Conservation (phyloP, 768 basidiomycete genomes). For the Punctularia strigosozonata region DNA sequence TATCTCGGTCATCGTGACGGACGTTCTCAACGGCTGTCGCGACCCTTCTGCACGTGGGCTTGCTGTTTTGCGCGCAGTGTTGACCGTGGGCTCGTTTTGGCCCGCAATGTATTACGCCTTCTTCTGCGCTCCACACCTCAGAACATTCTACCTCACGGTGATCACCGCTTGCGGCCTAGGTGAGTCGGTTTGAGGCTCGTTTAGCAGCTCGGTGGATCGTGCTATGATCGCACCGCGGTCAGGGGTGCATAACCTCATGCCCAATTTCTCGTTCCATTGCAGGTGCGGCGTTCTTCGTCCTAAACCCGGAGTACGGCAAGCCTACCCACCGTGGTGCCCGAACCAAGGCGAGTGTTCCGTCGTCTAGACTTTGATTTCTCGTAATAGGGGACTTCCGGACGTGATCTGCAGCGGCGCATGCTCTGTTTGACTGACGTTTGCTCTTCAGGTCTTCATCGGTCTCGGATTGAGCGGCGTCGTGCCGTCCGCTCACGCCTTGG, state of each 20-base stretch:
- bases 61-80: constrained; percentile 21
- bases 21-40: constrained; percentile 3
- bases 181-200: too few species aligned
- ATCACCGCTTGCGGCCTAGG: constrained; percentile 46
- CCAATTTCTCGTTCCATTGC: constrained; percentile 6
- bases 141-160: constrained; percentile 39
- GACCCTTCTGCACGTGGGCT: constrained; percentile 1
- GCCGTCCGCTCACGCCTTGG: constrained; percentile 55
- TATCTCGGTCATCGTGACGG: too few species aligned
- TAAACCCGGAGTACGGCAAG: constrained; percentile 67
- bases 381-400: too few species aligned
- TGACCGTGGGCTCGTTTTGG: constrained; percentile 70
- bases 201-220: too few species aligned
- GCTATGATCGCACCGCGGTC: too few species aligned
- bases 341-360: too few species aligned
- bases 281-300: constrained; percentile 67
- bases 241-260: constrained; percentile 1
- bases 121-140: constrained; percentile 47
- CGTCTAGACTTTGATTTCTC: too few species aligned
- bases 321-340: constrained; percentile 67
- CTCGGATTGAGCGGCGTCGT: constrained; percentile 62
- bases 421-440: too few species aligned
- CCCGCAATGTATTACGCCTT: constrained; percentile 73
- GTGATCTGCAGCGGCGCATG: too few species aligned
- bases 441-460: constrained; percentile 73